phyloP scores from a whole-genome alignment of 225 moss, liverwort and hornwort species.

The Antitrichia curtipendula region DNA sequence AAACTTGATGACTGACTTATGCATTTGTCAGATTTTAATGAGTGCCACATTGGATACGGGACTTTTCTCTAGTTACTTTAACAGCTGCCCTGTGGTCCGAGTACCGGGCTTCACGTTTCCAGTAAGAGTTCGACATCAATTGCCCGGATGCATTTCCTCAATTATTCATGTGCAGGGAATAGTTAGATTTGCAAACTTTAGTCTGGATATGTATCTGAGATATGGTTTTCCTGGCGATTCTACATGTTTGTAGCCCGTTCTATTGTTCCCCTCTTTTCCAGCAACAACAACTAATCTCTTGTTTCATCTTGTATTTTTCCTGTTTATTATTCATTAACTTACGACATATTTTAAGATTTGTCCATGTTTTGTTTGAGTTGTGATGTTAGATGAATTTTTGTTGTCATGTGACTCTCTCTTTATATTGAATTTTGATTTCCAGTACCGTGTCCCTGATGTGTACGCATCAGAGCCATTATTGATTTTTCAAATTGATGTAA shows the following conservation, averaged over 20 bases:
- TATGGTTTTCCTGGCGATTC: not conserved
- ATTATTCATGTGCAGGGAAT: not conserved
- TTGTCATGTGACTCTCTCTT: not conserved
- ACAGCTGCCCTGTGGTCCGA: constrained; percentile 65
- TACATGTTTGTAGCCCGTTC: not conserved
- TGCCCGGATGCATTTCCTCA: not conserved
- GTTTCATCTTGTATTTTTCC: not conserved
- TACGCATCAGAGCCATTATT: not conserved
- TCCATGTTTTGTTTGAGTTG: not conserved
- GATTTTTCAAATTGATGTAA: not conserved
- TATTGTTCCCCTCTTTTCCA: not conserved
- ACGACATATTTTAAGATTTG: not conserved
- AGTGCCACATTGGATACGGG: constrained; percentile 92
- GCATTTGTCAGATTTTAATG: constrained; percentile 71
- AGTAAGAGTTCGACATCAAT: constrained; percentile 30
- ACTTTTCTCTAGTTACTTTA: constrained; percentile 82
- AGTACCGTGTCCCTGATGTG: not conserved
- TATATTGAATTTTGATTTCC: not conserved
- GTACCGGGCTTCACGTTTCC: constrained; percentile 97
- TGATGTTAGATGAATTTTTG: not conserved
- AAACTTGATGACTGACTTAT: not conserved
- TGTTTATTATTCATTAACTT: not conserved
- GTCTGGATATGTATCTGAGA: not conserved
- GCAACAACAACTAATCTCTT: not conserved
- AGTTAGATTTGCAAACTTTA: not conserved